Evolutionary conservation across 176 grass and related monocot genomes (phyloP).

Genomic region (Triticum aestivum): DNA sequence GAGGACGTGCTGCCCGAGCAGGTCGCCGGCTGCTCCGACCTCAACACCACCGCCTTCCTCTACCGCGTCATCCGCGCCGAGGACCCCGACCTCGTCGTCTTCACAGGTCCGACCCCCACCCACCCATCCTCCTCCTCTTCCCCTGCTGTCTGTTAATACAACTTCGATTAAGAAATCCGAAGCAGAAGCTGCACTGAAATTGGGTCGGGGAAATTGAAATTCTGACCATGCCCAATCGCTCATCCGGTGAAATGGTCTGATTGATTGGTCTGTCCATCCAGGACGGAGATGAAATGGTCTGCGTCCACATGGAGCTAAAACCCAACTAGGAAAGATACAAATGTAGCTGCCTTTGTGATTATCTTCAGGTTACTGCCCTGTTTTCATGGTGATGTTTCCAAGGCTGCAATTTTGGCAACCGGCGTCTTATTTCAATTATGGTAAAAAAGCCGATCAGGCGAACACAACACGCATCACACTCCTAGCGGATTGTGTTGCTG

Average conservation of each 20-base stretch:
- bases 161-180: neutral
- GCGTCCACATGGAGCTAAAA: no score
- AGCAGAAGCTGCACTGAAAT: neutral
- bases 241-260: neutral
- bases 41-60: slow-evolving; percentile 97
- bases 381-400: slow-evolving; percentile 28
- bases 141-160: neutral
- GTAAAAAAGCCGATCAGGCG: no score
- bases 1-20: slow-evolving; percentile 63
- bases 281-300: neutral
- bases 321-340: no score
- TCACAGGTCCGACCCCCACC: slow-evolving; percentile 51
- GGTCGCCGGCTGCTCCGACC: slow-evolving; percentile 67
- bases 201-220: neutral
- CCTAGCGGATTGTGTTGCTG: no score
- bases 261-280: neutral
- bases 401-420: neutral
- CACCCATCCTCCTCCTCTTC: neutral
- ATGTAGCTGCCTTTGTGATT: neutral
- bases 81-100: slow-evolving; percentile 95
- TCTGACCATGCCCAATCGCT: neutral
- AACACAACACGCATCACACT: no score
- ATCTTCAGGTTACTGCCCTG: neutral
- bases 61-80: slow-evolving; percentile 75
- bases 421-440: no score